These are phyloP conservation scores for Hericium coralloides DNA, from an alignment of 768 basidiomycete species.

Conservation along the genomic window DNA sequence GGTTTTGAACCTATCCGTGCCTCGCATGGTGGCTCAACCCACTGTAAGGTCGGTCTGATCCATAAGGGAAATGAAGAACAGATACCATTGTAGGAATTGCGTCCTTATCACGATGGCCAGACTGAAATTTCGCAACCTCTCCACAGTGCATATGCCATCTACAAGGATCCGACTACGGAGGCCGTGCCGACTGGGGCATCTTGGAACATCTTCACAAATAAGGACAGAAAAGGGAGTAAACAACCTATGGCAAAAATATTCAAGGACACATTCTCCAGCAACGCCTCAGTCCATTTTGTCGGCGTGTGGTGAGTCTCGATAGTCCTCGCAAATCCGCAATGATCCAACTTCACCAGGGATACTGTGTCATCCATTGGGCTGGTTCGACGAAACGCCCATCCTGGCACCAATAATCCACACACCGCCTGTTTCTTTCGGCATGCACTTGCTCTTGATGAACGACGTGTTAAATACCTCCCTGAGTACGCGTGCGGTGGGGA, in stretches of 20 bases:
- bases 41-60: constrained; percentile 31
- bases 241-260: too few species aligned
- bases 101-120: neutral
- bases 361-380: constrained; percentile 38
- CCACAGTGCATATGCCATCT: neutral
- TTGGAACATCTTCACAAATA: too few species aligned
- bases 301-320: constrained; percentile 31
- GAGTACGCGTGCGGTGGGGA: constrained; percentile 27
- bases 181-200: too few species aligned
- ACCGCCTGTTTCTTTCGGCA: constrained; percentile 33
- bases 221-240: too few species aligned
- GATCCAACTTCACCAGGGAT: constrained; percentile 24
- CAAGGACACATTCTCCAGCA: neutral
- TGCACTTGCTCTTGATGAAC: constrained; percentile 38
- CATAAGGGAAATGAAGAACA: constrained; percentile 31
- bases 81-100: constrained; percentile 26
- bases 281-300: constrained; percentile 31
- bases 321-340: too few species aligned
- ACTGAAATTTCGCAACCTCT: too few species aligned
- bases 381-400: constrained; percentile 21
- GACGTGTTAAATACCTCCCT: constrained; percentile 37
- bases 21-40: too few species aligned
- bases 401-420: constrained; percentile 21
- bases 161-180: neutral
- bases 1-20: neutral